Base-by-base conservation (phyloP, 768 basidiomycete genomes). In the Candolleomyces aberdarensis region DNA sequence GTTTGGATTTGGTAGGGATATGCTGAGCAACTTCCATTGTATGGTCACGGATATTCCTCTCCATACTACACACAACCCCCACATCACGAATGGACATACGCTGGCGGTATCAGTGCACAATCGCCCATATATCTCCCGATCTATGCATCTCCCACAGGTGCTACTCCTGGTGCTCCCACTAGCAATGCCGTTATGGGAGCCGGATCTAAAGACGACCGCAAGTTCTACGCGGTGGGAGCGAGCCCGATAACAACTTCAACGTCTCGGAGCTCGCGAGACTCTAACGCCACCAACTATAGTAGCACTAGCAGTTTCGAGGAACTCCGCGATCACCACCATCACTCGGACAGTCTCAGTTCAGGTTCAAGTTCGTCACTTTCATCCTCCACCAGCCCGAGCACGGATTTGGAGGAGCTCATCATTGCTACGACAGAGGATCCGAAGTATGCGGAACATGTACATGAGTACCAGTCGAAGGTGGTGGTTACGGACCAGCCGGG, bases 391-490 rank as follows among this genome's bases (percentile, higher is more conserved):
- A 60, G 52, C 59, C 55, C 62, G 51, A 61, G 47, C 56, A 56
- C 54, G 53, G 60, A 56, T 47, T 56, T 46, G 54, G 60, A 56
- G 59, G 77, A 78, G 39, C 60, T 65, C 50, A 48, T 65, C 41
- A 70, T 75, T 61, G 65, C 71, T 51, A 76, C 77, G 29, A 61
- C 60, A 59, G 75, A 77, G 57, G 76, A 78, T 68, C 78, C 77
- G 41, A 71, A 73, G 62, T 79, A 75, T 60, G 64, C 62, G 59
- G 78, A 79, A 63, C 77, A 78, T 63, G 61, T 69, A 14, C 76
- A 79, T 59, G 70, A 70, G 47, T 70, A 77, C 58, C 78, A 78
- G 65, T 78, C 78, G n/a, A 72, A 72, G 64, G 66, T 79, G 17
- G 46, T 61, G 36, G 17, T 61, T 17, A 13, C 54, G 54, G 60